A percentile compares a stretch with the other conserved stretches of the same genome.
These are phyloP conservation scores for Nidularia sp. DNA, from an alignment of 768 basidiomycete species.

Conservation along the genomic window DNA sequence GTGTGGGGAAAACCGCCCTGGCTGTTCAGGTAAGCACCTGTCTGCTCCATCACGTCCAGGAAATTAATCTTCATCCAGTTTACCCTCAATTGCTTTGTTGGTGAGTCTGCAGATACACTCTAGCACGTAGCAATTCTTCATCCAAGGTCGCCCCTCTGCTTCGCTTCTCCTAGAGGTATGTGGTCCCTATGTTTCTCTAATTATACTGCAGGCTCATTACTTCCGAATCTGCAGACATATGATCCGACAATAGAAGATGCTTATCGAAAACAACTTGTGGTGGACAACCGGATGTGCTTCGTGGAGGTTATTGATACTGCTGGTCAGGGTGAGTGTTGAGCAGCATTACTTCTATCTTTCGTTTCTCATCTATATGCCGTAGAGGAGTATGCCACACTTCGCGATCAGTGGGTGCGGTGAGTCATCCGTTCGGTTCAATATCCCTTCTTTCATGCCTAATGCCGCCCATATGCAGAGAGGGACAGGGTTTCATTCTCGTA, in stretches of 20 bases:
- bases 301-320: slow-evolving; percentile 97
- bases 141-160: slow-evolving; percentile 3
- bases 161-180: slow-evolving; percentile 48
- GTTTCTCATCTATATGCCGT: slow-evolving; percentile 10
- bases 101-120: slow-evolving; percentile 38
- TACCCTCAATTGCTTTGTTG: slow-evolving; percentile 94
- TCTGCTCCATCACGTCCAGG: slow-evolving; percentile 2
- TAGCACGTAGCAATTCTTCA: not conserved
- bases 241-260: slow-evolving; percentile 99
- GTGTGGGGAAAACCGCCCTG: slow-evolving; percentile 95
- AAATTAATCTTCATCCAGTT: slow-evolving; percentile 48
- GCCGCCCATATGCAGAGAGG: slow-evolving; percentile 56
- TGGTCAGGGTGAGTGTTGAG: slow-evolving; percentile 72
- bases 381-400: slow-evolving; percentile 97
- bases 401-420: slow-evolving; percentile 97
- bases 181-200: slow-evolving; percentile 3
- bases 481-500: slow-evolving; percentile 96
- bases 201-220: slow-evolving; percentile 9
- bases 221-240: slow-evolving; percentile 61
- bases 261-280: slow-evolving; percentile 91
- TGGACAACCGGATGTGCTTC: slow-evolving; percentile 93
- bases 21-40: slow-evolving; percentile 78
- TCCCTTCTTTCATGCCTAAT: slow-evolving; percentile 3
- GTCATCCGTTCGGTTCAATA: slow-evolving; percentile 21
- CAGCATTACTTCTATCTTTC: slow-evolving; percentile 9